Evolutionary conservation across 1,284 basidiomycete species (phyloP), one percentile per base, ranked within the genome.

Genomic region (Cryptococcus sp.): DNA sequence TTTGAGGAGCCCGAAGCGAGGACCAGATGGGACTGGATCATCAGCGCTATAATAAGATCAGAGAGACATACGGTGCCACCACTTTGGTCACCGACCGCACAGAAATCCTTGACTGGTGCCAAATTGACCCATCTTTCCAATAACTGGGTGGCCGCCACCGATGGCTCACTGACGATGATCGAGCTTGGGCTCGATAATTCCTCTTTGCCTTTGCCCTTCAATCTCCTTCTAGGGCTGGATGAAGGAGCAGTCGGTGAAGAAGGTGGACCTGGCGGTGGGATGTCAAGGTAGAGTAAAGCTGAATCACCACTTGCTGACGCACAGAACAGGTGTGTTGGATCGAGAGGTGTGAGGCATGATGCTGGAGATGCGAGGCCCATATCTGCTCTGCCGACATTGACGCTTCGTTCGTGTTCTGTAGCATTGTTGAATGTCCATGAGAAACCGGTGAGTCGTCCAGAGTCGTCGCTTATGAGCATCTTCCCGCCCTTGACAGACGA

Each of bases 1-100:
- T 84, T 90, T 18, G 82, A 81, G 0, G 85, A 86, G 1, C 94
- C 94, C 2, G 91, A 94, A 58, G 90, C 91, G 0, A 91, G 88
- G 2, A 98, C 83, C 44, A 97, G 81, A 67, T 92, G 85, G 13
- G 82, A 82, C 85, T 88, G 65, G 2, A 21, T 10, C 34, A 10
- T 54, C 18, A 34, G 44, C 11, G 11, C 18, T 21, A 19, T 13
- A 7, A 9, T 9, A 41, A 19, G 18, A 45, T 49, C 25, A 44
- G 41, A 23, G 22, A 23, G 18, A 69, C 81, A 62, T 62, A 88
- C 88, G 74, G 88, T 84, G 9, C 85, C 85, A 52, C 82, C 86
- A 0, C 81, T 81, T 47, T 91, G 88, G 3, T 80, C 78, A 66
- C 91, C 86, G 5, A 87, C 85, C 1, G 88, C 72, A 14, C 82